Evolutionary conservation across 805 yeast genomes (phyloP).

Genomic region (Candida awuae): DNA sequence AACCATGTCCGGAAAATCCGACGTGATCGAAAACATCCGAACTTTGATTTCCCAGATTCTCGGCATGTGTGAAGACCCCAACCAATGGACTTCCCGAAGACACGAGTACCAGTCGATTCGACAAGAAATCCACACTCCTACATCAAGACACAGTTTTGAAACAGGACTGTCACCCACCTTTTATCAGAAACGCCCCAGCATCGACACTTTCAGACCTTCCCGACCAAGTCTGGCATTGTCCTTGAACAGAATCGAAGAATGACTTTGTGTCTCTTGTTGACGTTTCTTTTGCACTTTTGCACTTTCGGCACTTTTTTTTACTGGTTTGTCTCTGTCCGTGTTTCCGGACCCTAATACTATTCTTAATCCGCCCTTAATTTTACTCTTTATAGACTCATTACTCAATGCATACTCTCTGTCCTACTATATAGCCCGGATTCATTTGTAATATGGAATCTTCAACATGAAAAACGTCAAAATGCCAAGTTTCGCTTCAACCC

Average conservation of each 20-base stretch:
- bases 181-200: not conserved
- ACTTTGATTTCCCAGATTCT: not conserved
- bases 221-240: not conserved
- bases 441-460: no score
- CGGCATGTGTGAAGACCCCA: not conserved
- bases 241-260: not conserved
- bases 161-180: not conserved
- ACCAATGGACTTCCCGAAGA: constrained; percentile 1
- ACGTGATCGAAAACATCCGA: not conserved
- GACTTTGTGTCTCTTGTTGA: not conserved
- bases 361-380: no score
- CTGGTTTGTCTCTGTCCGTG: no score
- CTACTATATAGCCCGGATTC: no score
- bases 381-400: no score
- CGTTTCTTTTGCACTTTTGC: no score
- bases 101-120: not conserved
- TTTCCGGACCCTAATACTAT: no score
- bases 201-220: not conserved
- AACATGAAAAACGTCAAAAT: not conserved
- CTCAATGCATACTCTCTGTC: no score
- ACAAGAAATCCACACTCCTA: constrained; percentile 3
- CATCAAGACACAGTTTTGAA: constrained; percentile 3
- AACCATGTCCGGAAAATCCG: not conserved
- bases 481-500: not conserved
- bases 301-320: no score